A percentile compares a stretch with the other conserved stretches of the same genome.
These are phyloP conservation scores for Pugionium dolabratum DNA, from an alignment of 345 rosid species.

Conservation along the genomic window DNA sequence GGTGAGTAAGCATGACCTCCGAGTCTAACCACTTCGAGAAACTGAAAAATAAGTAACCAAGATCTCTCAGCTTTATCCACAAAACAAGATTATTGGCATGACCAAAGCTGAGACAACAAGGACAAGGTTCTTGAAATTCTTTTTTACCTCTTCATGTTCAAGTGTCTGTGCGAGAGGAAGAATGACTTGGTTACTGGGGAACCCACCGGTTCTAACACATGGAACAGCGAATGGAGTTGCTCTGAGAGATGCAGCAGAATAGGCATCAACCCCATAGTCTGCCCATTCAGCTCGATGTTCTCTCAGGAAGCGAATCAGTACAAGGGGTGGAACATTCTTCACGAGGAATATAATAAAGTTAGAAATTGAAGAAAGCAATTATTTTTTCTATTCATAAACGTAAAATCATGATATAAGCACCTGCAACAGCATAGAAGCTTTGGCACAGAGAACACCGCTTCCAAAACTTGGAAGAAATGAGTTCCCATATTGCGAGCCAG, in stretches of 20 bases:
- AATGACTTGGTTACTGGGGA: conserved; percentile 86
- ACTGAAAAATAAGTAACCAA: conserved; percentile 42
- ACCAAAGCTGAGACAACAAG: conserved; percentile 3
- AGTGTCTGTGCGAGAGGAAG: conserved; percentile 90
- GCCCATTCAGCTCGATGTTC: conserved; percentile 99
- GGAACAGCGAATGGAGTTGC: conserved; percentile 81
- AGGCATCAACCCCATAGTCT: conserved; percentile 82
- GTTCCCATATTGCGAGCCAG: conserved; percentile 62
- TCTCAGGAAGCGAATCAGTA: conserved; percentile 86
- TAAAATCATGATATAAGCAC: conserved; percentile 39
- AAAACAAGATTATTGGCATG: background rate
- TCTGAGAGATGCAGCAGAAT: conserved; percentile 81
- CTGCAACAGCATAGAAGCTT: conserved; percentile 95
- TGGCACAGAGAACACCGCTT: conserved; percentile 92
- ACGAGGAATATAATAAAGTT: conserved; percentile 2
- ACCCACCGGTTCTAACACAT: conserved; percentile 74
- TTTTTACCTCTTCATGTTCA: conserved; percentile 85
- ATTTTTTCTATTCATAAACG: background rate
- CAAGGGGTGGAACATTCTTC: conserved; percentile 89
- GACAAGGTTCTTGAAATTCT: conserved; percentile 5
- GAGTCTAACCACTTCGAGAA: conserved; percentile 87
- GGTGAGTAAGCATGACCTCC: conserved; percentile 89
- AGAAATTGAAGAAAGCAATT: background rate
- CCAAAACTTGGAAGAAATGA: conserved; percentile 74
- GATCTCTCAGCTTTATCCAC: background rate